Base-by-base conservation (phyloP, 2,329 filamentous ascomycete species). In the Penicillium sp. region DNA sequence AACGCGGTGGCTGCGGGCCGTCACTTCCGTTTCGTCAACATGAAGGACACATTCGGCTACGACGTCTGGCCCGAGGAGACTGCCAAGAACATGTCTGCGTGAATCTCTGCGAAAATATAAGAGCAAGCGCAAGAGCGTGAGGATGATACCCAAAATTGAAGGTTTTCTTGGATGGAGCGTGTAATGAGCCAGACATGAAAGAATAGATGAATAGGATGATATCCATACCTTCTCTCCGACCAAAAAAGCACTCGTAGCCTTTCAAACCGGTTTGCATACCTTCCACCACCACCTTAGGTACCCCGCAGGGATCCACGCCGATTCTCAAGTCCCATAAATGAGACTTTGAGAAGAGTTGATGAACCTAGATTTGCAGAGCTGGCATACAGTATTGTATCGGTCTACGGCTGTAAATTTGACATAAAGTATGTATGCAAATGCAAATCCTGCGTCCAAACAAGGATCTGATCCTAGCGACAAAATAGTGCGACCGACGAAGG, bases 21-120 rank as follows among this genome's bases (percentile, higher is more conserved):
- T 45, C 84, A 88, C 70, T 83, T 81, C 21, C 83, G 88, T 30
- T 90, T 91, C 65, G 87, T 91, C 52, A 90, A 91, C 75, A 90
- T 90, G 87, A 90, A 89, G 79, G 87, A 89, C 59, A 89, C 85
- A 1, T 90, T 90, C 69, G 88, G 88, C 6, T 89, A 88, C 68
- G 79, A 90, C 62, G 81, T 90, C 43, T 87, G 84, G 84, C 79
- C 84, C 0, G 81, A 85, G 64, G 83, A 86, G 75, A 65, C 65
- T 26, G 66, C 67, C 39, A 59, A 65, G 54, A 60, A 71, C 55
- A 27, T 71, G 23, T 68, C 68, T 46, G 66, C 61, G 52, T 68
- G 63, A 55, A 52, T 55, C 21, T 41, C 8, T 36, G 24, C 23
- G 21, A 49, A 47, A 37, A 30, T 43, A 9, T 49, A 32, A 45